Percentiles rank a stretch among this genome's conserved stretches.
These are phyloP conservation scores for Aspergillus intermedius DNA, from an alignment of 2,329 filamentous ascomycete species.

Conservation along the genomic window DNA sequence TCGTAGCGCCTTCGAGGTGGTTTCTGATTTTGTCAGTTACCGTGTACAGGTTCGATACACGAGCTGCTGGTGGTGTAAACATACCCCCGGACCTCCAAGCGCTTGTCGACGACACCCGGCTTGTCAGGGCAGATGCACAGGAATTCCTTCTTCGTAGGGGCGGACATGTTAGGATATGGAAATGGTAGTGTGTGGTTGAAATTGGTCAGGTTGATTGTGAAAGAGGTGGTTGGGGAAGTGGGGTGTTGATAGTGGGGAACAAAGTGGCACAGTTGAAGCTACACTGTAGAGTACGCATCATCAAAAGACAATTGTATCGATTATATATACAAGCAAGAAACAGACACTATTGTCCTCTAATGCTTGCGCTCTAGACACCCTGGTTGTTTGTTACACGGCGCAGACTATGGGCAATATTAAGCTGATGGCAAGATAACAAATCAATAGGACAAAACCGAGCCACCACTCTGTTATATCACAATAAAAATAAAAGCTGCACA, in stretches of 20 bases:
- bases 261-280: neutral
- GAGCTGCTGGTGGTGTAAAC: slow-evolving; percentile 3
- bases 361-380: no score
- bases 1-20: slow-evolving; percentile 54
- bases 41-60: no score
- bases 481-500: no score
- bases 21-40: slow-evolving; percentile 18
- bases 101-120: slow-evolving; percentile 53
- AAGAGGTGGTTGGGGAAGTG: neutral
- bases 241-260: neutral
- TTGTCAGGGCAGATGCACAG: slow-evolving; percentile 64
- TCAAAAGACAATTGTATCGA: no score
- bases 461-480: no score
- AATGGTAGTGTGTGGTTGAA: neutral
- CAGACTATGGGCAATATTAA: no score
- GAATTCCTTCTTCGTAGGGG: slow-evolving; percentile 53
- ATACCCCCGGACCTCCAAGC: slow-evolving; percentile 45
- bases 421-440: no score
- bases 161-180: slow-evolving; percentile 12
- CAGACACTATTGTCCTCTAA: no score
- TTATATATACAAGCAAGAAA: no score
- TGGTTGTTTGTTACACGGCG: no score
- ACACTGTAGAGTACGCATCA: neutral
- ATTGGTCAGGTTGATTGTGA: neutral
- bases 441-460: no score